Evolutionary conservation across 345 rosid species (phyloP), one percentile per base, ranked within the genome.

Genomic region (Syzygium aqueum): DNA sequence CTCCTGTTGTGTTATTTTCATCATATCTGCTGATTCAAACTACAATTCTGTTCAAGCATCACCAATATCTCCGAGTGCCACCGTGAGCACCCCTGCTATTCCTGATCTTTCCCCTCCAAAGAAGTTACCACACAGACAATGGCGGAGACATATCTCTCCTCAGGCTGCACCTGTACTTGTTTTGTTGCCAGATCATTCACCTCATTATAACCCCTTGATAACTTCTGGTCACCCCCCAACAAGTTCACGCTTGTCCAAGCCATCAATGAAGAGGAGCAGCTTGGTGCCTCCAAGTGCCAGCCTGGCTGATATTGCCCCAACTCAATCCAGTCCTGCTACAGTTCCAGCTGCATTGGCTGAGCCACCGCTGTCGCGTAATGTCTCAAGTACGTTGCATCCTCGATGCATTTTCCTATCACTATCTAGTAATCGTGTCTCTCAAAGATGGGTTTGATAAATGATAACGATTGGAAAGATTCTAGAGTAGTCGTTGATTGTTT

Each of bases 351-450:
- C 88, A 89, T 91, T 96, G 91, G 89, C 96, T 86, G 93, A 95
- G 91, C 98, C 99, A 63, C 98, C 99, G 83, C 89, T 97, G 86
- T 92, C 99, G 87, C 99, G 96, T 84, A 89, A 90, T 83, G 86
- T 89, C 54, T 94, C 97, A 33, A 88, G 99, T 96, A 92, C 91
- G 95, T 88, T 83, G 49, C 57, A 86, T 87, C 83, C 83, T 49
- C 77, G 11, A 85, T 77, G 46, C 63, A 49, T 51, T 86, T 86
- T 59, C 84, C 54, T 56, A 25, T 61, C 30, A 50, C 85, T 30
- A 33, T 43, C 63, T 40, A 49, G 53, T 19, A 11, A 65, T 77
- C 14, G 54, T 11, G 8, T 67, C 53, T 57, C 16, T 46, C 43
- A 6, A 28, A 49, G 83, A 7, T 65, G 43, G 49, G 80, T 73